A percentile compares a stretch with the other conserved stretches of the same genome.
Evolutionary conservation across 331 rosid species (phyloP).

Genomic region (Pyracantha coccinea): DNA sequence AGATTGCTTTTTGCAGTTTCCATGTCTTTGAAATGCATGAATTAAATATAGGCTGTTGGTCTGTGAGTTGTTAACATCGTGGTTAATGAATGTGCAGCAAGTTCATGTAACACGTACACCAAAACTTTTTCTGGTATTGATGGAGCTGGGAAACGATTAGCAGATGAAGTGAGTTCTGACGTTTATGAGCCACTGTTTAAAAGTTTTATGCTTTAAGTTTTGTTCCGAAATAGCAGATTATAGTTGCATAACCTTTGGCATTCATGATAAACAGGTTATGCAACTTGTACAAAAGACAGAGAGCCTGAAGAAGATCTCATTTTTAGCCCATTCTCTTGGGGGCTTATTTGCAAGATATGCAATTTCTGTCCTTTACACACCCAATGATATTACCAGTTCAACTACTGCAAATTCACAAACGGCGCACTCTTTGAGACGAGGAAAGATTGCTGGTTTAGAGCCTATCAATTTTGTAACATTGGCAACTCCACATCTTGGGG

Average conservation of each 20-base stretch:
- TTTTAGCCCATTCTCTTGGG: conserved; percentile 94
- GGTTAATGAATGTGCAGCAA: conserved; percentile 47
- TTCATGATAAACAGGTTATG: conserved; percentile 47
- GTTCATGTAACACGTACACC: conserved; percentile 72
- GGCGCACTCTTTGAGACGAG: conserved; percentile 38
- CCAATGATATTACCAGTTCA: conserved; percentile 24
- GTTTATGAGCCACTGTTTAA: conserved; percentile 13
- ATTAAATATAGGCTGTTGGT: neutral
- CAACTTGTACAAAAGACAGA: conserved; percentile 67
- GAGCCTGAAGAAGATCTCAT: conserved; percentile 73
- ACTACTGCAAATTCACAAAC: conserved; percentile 18
- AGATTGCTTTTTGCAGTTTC: neutral
- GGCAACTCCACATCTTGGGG: conserved; percentile 98
- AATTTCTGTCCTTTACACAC: conserved; percentile 59
- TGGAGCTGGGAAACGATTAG: conserved; percentile 91
- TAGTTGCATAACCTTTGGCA: conserved; percentile 17
- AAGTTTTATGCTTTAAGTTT: neutral
- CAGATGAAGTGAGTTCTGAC: conserved; percentile 72
- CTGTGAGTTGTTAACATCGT: neutral
- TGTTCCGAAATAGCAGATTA: conserved; percentile 14
- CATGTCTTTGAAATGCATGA: neutral
- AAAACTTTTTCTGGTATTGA: conserved; percentile 89
- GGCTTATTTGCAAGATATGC: conserved; percentile 96
- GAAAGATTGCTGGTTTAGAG: conserved; percentile 77
- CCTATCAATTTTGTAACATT: conserved; percentile 86